Conservation (phyloP, 352 stramenopile species). For the Pelagophyceae sp. region DNA sequence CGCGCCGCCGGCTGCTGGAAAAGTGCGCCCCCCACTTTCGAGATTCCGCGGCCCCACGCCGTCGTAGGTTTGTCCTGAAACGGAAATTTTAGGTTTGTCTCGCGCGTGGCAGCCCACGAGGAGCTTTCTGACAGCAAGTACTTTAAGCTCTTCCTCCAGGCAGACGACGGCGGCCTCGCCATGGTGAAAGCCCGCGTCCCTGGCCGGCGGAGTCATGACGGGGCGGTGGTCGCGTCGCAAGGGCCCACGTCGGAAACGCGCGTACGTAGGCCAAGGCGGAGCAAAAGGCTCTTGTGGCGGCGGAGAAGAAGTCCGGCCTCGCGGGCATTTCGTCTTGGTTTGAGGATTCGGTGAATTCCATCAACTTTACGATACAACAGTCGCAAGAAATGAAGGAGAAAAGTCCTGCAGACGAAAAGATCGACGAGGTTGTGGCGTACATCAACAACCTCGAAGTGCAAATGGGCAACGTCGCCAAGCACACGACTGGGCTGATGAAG, state of each 20-base stretch:
- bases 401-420: constrained; percentile 72
- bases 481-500: constrained; percentile 77
- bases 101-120: constrained; percentile 51
- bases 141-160: constrained; percentile 50
- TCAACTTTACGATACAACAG: constrained; percentile 54
- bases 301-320: constrained; percentile 43
- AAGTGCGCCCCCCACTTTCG: too few species aligned
- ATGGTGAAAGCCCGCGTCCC: too few species aligned
- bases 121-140: constrained; percentile 47
- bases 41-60: constrained; percentile 35
- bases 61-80: too few species aligned
- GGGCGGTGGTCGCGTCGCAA: constrained; percentile 23
- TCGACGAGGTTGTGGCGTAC: constrained; percentile 90
- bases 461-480: constrained; percentile 85
- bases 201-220: constrained; percentile 15
- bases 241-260: not conserved
- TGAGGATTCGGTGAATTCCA: constrained; percentile 45
- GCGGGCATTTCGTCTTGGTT: constrained; percentile 52
- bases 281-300: not conserved
- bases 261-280: constrained; percentile 14
- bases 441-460: constrained; percentile 86
- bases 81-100: too few species aligned
- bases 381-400: constrained; percentile 47
- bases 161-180: constrained; percentile 51
- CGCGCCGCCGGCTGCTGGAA: constrained; percentile 59